Percentiles rank a stretch among this genome's conserved stretches.
Evolutionary conservation across 1,284 basidiomycete genomes (phyloP).

Genomic region (Coniferiporia sulphurascens): DNA sequence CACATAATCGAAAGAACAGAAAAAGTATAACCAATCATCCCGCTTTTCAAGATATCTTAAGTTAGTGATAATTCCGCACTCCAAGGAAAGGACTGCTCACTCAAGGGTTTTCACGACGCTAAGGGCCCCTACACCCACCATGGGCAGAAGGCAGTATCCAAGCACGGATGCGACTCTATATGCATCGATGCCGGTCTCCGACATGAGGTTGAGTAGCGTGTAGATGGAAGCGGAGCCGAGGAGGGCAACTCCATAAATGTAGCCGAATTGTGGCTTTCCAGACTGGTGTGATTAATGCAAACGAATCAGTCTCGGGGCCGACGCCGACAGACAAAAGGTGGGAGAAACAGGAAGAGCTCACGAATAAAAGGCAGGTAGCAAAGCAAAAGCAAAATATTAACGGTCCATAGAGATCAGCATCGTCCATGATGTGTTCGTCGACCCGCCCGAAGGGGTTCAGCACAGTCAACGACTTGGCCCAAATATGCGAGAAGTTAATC

Average conservation of each 20-base stretch:
- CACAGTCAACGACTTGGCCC: constrained; percentile 91
- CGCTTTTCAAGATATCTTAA: constrained; percentile 41
- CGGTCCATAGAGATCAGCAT: constrained; percentile 96
- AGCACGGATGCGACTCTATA: constrained; percentile 95
- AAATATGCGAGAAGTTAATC: constrained; percentile 95
- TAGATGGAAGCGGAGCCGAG: constrained; percentile 95
- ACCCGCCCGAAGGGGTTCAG: constrained; percentile 87
- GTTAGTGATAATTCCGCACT: constrained; percentile 15
- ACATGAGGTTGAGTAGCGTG: constrained; percentile 96
- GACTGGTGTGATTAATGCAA: constrained; percentile 48
- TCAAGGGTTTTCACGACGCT: constrained; percentile 87
- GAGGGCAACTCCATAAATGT: constrained; percentile 97
- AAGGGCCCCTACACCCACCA: constrained; percentile 92
- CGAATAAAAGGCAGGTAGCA: constrained; percentile 85
- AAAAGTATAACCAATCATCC: constrained; percentile 77
- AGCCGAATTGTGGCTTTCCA: constrained; percentile 97
- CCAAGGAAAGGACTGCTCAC: constrained; percentile 41
- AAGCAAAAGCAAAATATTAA: constrained; percentile 94
- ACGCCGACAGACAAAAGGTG: background rate
- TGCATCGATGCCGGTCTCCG: constrained; percentile 91
- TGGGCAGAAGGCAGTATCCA: constrained; percentile 95
- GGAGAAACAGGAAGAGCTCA: constrained; percentile 39
- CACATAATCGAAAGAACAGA: constrained; percentile 81
- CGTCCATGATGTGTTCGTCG: constrained; percentile 98
- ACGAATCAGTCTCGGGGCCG: background rate